Conservation (phyloP, 1,139 yeast genomes). For the Suhomyces yuchorum region DNA sequence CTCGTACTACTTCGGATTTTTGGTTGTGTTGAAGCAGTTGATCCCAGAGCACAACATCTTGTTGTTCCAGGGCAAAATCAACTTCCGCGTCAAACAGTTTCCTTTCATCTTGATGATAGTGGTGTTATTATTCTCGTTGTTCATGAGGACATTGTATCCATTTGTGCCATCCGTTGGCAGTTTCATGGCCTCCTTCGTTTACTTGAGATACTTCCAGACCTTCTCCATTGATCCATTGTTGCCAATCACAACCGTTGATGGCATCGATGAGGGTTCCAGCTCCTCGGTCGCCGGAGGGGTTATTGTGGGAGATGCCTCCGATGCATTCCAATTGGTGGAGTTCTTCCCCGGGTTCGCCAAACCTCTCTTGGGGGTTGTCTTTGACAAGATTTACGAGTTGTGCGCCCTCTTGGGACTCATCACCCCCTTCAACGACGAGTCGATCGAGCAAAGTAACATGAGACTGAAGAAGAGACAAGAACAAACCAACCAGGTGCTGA, state of each 20-base stretch:
- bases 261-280: conserved; percentile 5
- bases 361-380: conserved; percentile 55
- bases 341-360: conserved; percentile 70
- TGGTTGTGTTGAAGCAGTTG: conserved; percentile 85
- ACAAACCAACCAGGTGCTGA: conserved; percentile 42
- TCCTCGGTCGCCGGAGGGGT: conserved; percentile 18
- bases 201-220: conserved; percentile 73
- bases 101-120: conserved; percentile 61
- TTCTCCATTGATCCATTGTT: conserved; percentile 39
- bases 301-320: conserved; percentile 83
- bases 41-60: conserved; percentile 85
- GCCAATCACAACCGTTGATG: conserved; percentile 35
- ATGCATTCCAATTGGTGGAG: conserved; percentile 79
- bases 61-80: conserved; percentile 61
- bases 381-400: conserved; percentile 54
- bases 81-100: conserved; percentile 71
- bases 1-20: conserved; percentile 69
- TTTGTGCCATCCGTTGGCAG: conserved; percentile 68
- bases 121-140: conserved; percentile 49
- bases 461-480: conserved; percentile 64
- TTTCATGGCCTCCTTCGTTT: conserved; percentile 70
- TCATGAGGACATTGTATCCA: conserved; percentile 49
- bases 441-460: conserved; percentile 71
- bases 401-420: conserved; percentile 58
- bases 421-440: conserved; percentile 69